Conservation (phyloP, 2,329 filamentous ascomycete species). For the Epichloe baconii region DNA sequence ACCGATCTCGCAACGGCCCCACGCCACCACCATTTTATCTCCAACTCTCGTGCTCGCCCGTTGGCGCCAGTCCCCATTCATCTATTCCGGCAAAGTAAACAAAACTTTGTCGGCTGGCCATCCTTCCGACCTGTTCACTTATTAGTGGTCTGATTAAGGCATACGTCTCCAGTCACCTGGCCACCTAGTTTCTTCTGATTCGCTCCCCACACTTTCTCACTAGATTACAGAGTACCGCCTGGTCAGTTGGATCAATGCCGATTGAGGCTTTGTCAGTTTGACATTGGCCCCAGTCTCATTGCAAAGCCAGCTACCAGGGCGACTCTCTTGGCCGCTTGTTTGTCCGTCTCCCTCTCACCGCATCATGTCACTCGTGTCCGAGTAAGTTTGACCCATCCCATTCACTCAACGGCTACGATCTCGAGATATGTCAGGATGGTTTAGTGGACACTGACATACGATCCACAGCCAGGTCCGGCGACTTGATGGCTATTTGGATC, state of each 20-base stretch:
- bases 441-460: conserved; percentile 7
- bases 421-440: background rate
- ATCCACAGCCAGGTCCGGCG: conserved; percentile 43
- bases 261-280: conserved; percentile 7
- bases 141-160: conserved; percentile 13
- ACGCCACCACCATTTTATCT: conserved; percentile 1
- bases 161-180: background rate
- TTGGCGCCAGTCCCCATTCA: background rate
- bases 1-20: background rate
- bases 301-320: conserved; percentile 4
- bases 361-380: conserved; percentile 33
- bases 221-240: conserved; percentile 2
- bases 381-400: conserved; percentile 23
- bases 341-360: background rate
- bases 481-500: conserved; percentile 52
- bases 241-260: conserved; percentile 5
- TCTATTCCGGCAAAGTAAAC: background rate
- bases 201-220: conserved; percentile 3
- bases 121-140: conserved; percentile 5
- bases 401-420: background rate
- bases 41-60: background rate
- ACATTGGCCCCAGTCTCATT: conserved; percentile 4
- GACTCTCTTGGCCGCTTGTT: background rate
- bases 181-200: conserved; percentile 2
- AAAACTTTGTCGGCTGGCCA: conserved; percentile 6